Evolutionary conservation across 1,284 basidiomycete genomes (phyloP).

Genomic region (Ceratobasidium sp.): DNA sequence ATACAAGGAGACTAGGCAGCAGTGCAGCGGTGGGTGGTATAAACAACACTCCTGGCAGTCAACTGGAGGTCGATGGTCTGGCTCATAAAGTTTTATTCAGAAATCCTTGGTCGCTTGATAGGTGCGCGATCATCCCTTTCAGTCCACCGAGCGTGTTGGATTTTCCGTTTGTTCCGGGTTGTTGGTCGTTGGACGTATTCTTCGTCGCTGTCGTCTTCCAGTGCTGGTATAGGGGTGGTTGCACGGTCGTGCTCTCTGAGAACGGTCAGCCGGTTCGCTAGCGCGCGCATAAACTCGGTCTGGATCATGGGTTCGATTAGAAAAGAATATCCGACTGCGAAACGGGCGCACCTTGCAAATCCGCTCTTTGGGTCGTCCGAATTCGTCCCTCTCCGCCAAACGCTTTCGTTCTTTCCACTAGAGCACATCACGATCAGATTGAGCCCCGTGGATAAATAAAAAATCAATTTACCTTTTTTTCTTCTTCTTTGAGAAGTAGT

Average conservation of each 20-base stretch:
- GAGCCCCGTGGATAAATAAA: constrained; percentile 8
- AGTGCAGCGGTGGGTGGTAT: constrained; percentile 21
- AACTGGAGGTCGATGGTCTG: background rate
- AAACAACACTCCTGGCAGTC: constrained; percentile 28
- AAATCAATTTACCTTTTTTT: constrained; percentile 34
- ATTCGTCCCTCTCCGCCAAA: constrained; percentile 17
- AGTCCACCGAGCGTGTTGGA: constrained; percentile 3
- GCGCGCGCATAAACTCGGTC: constrained; percentile 34
- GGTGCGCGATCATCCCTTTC: constrained; percentile 28
- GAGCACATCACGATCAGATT: constrained; percentile 49
- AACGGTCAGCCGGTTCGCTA: constrained; percentile 10
- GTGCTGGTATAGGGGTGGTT: constrained; percentile 7
- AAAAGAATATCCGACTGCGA: background rate
- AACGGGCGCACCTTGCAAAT: constrained; percentile 25
- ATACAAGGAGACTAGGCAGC: constrained; percentile 17
- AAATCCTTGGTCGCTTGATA: constrained; percentile 11
- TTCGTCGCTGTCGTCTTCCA: constrained; percentile 34
- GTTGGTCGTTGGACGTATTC: constrained; percentile 27
- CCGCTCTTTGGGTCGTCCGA: constrained; percentile 26
- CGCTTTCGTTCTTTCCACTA: constrained; percentile 37
- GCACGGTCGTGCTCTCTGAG: constrained; percentile 30
- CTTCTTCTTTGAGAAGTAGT: constrained; percentile 36
- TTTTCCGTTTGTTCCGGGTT: constrained; percentile 16
- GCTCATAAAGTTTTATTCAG: constrained; percentile 13
- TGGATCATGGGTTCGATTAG: background rate